A percentile compares a stretch with the other conserved stretches of the same genome.
Evolutionary conservation across 176 grass and related monocot species (phyloP).

Genomic region (Phoenix dactylifera): DNA sequence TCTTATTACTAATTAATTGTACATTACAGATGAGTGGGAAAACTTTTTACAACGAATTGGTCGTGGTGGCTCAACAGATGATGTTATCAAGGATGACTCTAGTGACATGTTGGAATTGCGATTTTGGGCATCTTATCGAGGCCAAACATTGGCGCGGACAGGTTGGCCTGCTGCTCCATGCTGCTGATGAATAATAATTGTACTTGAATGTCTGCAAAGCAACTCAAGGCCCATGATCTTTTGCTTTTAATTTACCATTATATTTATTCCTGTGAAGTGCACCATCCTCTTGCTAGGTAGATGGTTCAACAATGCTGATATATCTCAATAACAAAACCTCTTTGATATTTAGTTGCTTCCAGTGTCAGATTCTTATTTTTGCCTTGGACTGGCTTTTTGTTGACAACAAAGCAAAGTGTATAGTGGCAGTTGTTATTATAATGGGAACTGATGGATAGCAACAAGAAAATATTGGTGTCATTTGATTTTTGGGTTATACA

Average conservation of each 20-base stretch:
- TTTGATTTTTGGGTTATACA: too few relatives aligned
- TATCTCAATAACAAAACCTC: too few relatives aligned
- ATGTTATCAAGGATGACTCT: constrained; percentile 60
- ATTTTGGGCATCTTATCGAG: constrained; percentile 97
- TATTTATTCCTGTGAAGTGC: not conserved
- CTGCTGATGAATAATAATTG: not conserved
- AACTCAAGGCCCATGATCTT: not conserved
- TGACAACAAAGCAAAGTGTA: too few relatives aligned
- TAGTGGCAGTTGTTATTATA: too few relatives aligned
- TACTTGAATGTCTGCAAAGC: not conserved
- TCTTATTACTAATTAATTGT: not conserved
- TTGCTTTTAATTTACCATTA: not conserved
- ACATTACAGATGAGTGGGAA: constrained; percentile 74
- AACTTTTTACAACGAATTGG: constrained; percentile 95
- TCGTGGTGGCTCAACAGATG: constrained; percentile 45
- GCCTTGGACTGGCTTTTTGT: too few relatives aligned
- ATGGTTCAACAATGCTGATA: too few relatives aligned
- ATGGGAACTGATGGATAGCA: too few relatives aligned
- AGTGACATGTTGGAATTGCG: constrained; percentile 73
- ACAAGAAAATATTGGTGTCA: too few relatives aligned
- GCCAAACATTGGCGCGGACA: constrained; percentile 96
- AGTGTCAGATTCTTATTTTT: too few relatives aligned
- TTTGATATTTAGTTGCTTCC: too few relatives aligned
- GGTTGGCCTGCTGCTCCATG: constrained; percentile 30
- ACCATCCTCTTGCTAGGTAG: too few relatives aligned